Conservation (phyloP, 164 flowering plant genomes). For the Vitis labrusca region DNA sequence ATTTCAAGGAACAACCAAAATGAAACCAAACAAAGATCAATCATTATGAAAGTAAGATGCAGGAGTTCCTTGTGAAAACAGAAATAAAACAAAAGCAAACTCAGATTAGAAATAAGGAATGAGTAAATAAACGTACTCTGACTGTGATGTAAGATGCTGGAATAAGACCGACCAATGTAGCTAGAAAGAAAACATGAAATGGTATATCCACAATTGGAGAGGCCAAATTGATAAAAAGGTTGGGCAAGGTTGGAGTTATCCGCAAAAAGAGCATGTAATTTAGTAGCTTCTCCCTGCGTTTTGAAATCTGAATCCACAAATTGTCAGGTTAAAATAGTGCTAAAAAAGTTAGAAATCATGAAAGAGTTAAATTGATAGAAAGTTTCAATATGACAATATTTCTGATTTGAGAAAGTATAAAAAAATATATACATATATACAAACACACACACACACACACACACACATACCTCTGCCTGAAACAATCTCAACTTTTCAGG, state of each 20-base stretch:
- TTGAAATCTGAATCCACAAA: slow-evolving; percentile 59
- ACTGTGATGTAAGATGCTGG: slow-evolving; percentile 89
- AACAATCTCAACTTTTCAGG: slow-evolving; percentile 87
- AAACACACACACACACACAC: too few species aligned
- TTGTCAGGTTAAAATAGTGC: slow-evolving; percentile 2
- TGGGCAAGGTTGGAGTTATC: slow-evolving; percentile 85
- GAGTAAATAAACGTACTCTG: slow-evolving; percentile 43
- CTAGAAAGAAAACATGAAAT: slow-evolving; percentile 73
- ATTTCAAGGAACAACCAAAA: background rate
- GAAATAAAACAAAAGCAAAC: background rate
- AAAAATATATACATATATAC: too few species aligned
- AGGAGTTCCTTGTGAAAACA: background rate
- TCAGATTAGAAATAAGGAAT: background rate
- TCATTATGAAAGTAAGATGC: background rate
- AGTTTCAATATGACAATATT: too few species aligned
- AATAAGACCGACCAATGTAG: slow-evolving; percentile 77
- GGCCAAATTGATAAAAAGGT: slow-evolving; percentile 87
- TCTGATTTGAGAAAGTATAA: too few species aligned
- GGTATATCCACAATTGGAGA: slow-evolving; percentile 87
- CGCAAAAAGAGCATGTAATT: slow-evolving; percentile 87
- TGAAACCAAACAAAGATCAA: background rate
- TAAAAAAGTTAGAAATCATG: too few species aligned
- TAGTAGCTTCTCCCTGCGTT: slow-evolving; percentile 74
- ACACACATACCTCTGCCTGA: too few species aligned
- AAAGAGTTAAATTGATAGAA: too few species aligned